Conservation (phyloP, 208 protist species). For the Trypanosoma congolense region DNA sequence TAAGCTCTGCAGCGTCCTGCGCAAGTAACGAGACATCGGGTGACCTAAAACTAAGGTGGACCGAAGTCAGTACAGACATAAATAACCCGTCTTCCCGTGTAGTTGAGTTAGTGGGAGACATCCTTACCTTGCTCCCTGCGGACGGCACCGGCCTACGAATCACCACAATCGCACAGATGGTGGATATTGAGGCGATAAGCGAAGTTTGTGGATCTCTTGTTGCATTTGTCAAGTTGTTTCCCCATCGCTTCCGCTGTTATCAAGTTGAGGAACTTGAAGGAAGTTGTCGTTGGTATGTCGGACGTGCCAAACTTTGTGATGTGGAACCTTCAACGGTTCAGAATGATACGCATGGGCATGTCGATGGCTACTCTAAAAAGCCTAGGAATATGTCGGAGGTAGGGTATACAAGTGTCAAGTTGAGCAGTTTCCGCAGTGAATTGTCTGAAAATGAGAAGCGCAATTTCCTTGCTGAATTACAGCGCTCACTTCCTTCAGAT, state of each 20-base stretch:
- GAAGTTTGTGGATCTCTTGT: slow-evolving; percentile 49
- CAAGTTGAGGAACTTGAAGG: slow-evolving; percentile 17
- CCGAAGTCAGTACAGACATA: too few species aligned
- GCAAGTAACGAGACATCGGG: too few species aligned
- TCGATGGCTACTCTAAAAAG: too few species aligned
- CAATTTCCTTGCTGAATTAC: slow-evolving; percentile 7
- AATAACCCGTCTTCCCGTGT: slow-evolving; percentile 2
- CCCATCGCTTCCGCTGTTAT: slow-evolving; percentile 38
- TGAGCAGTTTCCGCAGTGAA: slow-evolving; percentile 1
- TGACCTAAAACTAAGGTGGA: too few species aligned
- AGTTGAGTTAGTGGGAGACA: slow-evolving; percentile 24
- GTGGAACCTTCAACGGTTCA: too few species aligned
- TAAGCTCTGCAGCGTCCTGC: slow-evolving; percentile 19
- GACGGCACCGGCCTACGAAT: slow-evolving; percentile 43
- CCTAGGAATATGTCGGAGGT: too few species aligned
- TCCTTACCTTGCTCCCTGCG: slow-evolving; percentile 38
- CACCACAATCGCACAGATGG: slow-evolving; percentile 38
- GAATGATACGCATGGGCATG: too few species aligned
- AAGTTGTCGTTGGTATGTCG: slow-evolving; percentile 35
- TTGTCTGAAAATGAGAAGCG: neutral
- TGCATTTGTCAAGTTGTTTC: slow-evolving; percentile 42
- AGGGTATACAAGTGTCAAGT: neutral
- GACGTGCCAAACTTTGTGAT: slow-evolving; percentile 5
- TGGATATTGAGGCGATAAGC: slow-evolving; percentile 59
- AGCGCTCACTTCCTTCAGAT: slow-evolving; percentile 5